Evolutionary conservation across 345 rosid species (phyloP), one percentile per base, ranked within the genome.

Genomic region (Acer campestre): DNA sequence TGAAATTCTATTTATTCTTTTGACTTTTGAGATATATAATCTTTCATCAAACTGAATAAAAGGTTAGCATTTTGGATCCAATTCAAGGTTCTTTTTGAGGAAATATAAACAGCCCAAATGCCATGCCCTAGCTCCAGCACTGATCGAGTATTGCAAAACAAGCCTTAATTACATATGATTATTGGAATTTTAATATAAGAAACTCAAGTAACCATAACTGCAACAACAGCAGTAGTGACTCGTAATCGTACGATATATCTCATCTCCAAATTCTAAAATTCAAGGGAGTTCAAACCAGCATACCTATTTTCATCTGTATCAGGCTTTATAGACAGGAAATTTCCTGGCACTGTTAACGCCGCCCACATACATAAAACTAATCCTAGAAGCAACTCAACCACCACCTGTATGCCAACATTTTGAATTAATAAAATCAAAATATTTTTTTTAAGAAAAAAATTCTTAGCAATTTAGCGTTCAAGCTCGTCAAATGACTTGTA

Each of bases 301-400:
- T 71, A 97, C 99, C 98, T 92, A 72, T 97, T 97, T 70, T 97
- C 98, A 31, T 94, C 99, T 4, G 99, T 90, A 76, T 91, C 93
- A 0, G 98, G 98, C 70, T 94, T 93, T 40, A 97, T 91, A 1
- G 98, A 91, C 35, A 85, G 92, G 80, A 97, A 97, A 66, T 90
- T 89, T 69, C 98, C 98, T 3, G 98, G 96, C 67, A 90, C 97
- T 13, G 95, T 86, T 74, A 97, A 85, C 31, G 95, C 97, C 48
- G 99, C 98, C 97, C 95, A 97, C 87, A 89, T 77, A 84, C 95
- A 94, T n/a, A 94, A 82, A 53, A 84, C 82, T 55, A 97, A 71
- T 58, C 93, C 99, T 53, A 91, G 23, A 66, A 90, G 87, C 93
- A 91, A 83, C 84, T 96, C 95, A 71, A 88, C 49, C 68, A 91